phyloP scores from a whole-genome alignment of 805 yeast genomes.

The Myxozyma nipponensis region DNA sequence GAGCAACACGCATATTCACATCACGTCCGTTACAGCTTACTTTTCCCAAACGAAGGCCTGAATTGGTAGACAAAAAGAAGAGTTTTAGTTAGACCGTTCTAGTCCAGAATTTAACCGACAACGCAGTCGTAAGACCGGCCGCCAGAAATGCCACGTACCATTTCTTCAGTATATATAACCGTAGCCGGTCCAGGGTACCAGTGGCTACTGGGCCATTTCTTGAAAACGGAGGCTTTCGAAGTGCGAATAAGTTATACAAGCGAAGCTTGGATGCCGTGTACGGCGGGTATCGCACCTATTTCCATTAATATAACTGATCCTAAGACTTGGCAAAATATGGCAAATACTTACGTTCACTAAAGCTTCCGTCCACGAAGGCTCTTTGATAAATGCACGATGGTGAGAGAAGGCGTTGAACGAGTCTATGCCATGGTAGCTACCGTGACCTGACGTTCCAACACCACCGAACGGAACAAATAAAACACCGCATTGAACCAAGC shows the following conservation, averaged over 20 bases:
- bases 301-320: not conserved
- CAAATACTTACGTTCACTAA: conserved; percentile 62
- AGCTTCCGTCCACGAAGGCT: conserved; percentile 62
- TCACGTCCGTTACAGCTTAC: too few species aligned
- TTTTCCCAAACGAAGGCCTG: too few species aligned
- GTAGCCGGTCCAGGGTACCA: conserved; percentile 5
- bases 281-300: conserved; percentile 21
- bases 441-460: conserved; percentile 77
- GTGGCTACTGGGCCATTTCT: conserved; percentile 22
- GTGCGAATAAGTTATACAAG: not conserved
- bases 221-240: conserved; percentile 11
- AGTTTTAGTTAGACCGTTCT: not conserved
- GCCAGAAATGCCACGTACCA: not conserved
- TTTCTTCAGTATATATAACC: too few species aligned
- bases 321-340: conserved; percentile 35
- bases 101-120: not conserved
- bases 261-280: conserved; percentile 7
- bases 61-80: not conserved
- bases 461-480: conserved; percentile 85
- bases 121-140: not conserved
- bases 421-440: conserved; percentile 72
- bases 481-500: conserved; percentile 65
- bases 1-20: too few species aligned
- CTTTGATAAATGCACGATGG: conserved; percentile 61
- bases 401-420: conserved; percentile 75